Percentiles rank a stretch among this genome's conserved stretches.
Evolutionary conservation across 495 filamentous ascomycete genomes (phyloP).

Genomic region (Penicillium coprophilum): DNA sequence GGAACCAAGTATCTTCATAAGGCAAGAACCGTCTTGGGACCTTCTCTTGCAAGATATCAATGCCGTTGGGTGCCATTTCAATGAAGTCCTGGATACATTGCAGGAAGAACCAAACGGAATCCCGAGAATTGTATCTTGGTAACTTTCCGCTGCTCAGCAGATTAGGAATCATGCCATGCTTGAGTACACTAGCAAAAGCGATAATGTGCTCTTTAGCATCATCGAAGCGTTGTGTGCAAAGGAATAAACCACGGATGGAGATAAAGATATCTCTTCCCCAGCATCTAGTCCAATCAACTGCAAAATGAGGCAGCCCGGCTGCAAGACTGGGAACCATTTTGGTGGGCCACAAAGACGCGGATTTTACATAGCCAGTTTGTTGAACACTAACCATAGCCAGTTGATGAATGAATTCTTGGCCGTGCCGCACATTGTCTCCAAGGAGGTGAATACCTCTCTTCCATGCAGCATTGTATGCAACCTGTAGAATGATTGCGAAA

Average conservation of each 20-base stretch:
- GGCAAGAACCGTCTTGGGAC: conserved; percentile 88
- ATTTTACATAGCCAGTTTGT: conserved; percentile 82
- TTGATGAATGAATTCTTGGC: conserved; percentile 81
- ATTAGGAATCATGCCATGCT: conserved; percentile 99
- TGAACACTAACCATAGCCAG: conserved; percentile 88
- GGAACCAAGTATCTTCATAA: conserved; percentile 93
- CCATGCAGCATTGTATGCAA: conserved; percentile 80
- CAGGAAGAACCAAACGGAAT: conserved; percentile 96
- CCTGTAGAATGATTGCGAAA: conserved; percentile 84
- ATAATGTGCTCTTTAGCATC: conserved; percentile 92
- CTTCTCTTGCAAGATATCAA: conserved; percentile 69
- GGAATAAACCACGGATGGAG: conserved; percentile 82
- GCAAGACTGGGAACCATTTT: conserved; percentile 84
- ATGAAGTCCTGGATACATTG: conserved; percentile 94
- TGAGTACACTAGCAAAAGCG: conserved; percentile 93
- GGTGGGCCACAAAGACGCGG: conserved; percentile 83
- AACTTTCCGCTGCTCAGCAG: conserved; percentile 78
- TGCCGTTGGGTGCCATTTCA: conserved; percentile 75
- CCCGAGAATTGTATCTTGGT: conserved; percentile 96
- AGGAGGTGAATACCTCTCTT: conserved; percentile 77
- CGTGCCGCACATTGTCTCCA: conserved; percentile 68
- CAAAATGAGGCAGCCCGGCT: conserved; percentile 93
- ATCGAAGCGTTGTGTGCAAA: conserved; percentile 81
- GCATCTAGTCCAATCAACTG: conserved; percentile 89
- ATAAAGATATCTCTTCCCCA: conserved; percentile 99